These are phyloP conservation scores for Epicoccum nigrum DNA, from an alignment of 2,329 filamentous ascomycete species.

Conservation along the genomic window DNA sequence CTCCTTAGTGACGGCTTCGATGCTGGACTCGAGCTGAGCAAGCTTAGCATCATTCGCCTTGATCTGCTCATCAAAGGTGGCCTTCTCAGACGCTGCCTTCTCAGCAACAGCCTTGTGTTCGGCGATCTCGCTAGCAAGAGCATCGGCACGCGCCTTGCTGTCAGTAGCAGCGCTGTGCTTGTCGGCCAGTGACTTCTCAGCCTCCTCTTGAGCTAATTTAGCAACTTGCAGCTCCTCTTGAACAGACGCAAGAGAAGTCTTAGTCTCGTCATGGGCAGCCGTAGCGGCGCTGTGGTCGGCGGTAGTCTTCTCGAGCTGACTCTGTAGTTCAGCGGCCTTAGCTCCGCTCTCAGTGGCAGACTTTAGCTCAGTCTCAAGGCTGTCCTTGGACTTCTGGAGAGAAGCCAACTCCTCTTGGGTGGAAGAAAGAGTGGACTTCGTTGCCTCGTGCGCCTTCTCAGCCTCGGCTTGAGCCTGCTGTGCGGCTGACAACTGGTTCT, in stretches of 20 bases:
- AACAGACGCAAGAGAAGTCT: constrained; percentile 7
- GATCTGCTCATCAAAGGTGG: constrained; percentile 31
- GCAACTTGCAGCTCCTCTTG: constrained; percentile 21
- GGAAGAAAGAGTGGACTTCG: constrained; percentile 19
- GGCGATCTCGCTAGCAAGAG: constrained; percentile 26
- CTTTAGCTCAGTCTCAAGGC: constrained; percentile 27
- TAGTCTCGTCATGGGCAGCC: constrained; percentile 18
- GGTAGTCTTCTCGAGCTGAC: constrained; percentile 30
- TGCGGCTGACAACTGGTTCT: constrained; percentile 20
- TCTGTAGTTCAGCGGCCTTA: constrained; percentile 29
- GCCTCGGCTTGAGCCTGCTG: constrained; percentile 26
- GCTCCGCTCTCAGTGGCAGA: constrained; percentile 24
- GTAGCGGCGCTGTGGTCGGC: constrained; percentile 25
- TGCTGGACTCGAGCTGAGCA: constrained; percentile 26
- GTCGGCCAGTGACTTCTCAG: constrained; percentile 19
- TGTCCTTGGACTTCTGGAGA: constrained; percentile 25
- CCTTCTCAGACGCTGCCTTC: constrained; percentile 30
- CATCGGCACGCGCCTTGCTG: constrained; percentile 19
- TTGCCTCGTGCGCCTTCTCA: constrained; percentile 28
- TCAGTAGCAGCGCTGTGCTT: constrained; percentile 29
- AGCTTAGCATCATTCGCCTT: constrained; percentile 33
- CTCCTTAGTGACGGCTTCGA: constrained; percentile 24
- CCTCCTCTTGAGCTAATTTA: constrained; percentile 15
- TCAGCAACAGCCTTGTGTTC: constrained; percentile 33
- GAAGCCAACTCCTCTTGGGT: constrained; percentile 19